Evolutionary conservation across 805 yeast species (phyloP).

Genomic region (Cyberlindnera nakhonratchasimensis): DNA sequence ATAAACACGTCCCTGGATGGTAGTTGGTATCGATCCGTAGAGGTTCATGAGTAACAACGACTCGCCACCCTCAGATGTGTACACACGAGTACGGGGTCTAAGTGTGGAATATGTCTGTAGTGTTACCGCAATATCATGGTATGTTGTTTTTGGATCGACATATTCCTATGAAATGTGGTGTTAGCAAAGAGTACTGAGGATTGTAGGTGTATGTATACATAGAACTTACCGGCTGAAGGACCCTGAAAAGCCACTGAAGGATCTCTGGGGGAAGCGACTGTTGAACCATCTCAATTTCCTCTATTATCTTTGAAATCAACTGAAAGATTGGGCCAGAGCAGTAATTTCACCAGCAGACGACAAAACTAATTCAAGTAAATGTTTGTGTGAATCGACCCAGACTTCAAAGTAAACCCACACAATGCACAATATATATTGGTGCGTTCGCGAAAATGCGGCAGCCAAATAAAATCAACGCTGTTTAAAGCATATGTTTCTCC

Average conservation of each 20-base stretch:
- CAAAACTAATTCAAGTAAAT: too few species aligned
- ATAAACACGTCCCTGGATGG: conserved; percentile 29
- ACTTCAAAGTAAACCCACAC: too few species aligned
- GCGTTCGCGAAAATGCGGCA: conserved; percentile 6
- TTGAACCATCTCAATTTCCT: conserved; percentile 5
- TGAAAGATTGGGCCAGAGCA: neutral
- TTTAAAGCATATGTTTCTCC: neutral
- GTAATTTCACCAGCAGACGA: too few species aligned
- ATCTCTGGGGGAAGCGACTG: conserved; percentile 28
- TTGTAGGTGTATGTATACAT: conserved; percentile 1
- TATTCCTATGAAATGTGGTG: conserved; percentile 43
- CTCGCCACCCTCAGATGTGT: conserved; percentile 54
- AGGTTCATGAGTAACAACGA: conserved; percentile 59
- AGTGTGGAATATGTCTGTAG: conserved; percentile 51
- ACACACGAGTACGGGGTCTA: conserved; percentile 66
- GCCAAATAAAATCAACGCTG: too few species aligned
- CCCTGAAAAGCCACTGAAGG: conserved; percentile 56
- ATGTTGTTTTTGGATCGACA: conserved; percentile 50
- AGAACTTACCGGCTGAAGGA: conserved; percentile 44
- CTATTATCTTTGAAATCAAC: neutral
- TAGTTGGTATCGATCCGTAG: conserved; percentile 50
- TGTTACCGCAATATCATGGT: conserved; percentile 57
- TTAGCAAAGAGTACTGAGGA: too few species aligned
- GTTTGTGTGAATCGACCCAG: too few species aligned
- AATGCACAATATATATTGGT: too few species aligned